A percentile compares a stretch with the other conserved stretches of the same genome.
Evolutionary conservation across 345 rosid species (phyloP).

Genomic region (Populus tremula): DNA sequence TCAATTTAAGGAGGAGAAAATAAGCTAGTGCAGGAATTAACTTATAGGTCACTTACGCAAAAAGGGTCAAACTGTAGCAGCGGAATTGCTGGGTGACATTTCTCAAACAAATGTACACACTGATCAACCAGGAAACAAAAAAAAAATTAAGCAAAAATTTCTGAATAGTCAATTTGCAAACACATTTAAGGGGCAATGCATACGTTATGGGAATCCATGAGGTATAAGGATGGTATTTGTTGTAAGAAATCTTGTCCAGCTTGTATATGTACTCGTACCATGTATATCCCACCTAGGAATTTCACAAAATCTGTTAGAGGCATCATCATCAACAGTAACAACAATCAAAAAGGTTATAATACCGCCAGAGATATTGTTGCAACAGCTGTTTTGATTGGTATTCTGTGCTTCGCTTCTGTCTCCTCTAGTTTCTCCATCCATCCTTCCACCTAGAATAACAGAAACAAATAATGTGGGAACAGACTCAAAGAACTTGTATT

Average conservation of each 20-base stretch:
- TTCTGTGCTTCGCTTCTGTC: slow-evolving; percentile 62
- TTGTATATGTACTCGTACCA: slow-evolving; percentile 89
- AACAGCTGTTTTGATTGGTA: slow-evolving; percentile 65
- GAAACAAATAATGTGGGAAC: slow-evolving; percentile 5
- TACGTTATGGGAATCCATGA: slow-evolving; percentile 99
- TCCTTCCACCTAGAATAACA: slow-evolving; percentile 66
- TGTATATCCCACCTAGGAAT: slow-evolving; percentile 65
- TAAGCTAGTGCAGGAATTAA: slow-evolving; percentile 6
- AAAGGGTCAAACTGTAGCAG: slow-evolving; percentile 79
- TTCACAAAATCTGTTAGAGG: slow-evolving; percentile 21
- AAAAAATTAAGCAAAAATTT: slow-evolving; percentile 2
- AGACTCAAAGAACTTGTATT: slow-evolving; percentile 6
- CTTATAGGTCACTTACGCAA: slow-evolving; percentile 61
- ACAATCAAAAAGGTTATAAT: slow-evolving; percentile 17
- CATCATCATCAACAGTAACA: neutral
- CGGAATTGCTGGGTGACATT: slow-evolving; percentile 83
- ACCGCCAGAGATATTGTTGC: slow-evolving; percentile 56
- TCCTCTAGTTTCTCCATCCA: slow-evolving; percentile 99
- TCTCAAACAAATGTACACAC: slow-evolving; percentile 88
- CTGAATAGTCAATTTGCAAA: neutral
- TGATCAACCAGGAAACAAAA: slow-evolving; percentile 35
- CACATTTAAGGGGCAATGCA: slow-evolving; percentile 18
- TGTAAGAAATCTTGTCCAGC: slow-evolving; percentile 89
- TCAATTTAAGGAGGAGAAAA: slow-evolving; percentile 1
- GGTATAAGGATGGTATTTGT: slow-evolving; percentile 95